Base-by-base conservation (phyloP, 108 stramenopile genomes). In the Cyclotella cryptica region DNA sequence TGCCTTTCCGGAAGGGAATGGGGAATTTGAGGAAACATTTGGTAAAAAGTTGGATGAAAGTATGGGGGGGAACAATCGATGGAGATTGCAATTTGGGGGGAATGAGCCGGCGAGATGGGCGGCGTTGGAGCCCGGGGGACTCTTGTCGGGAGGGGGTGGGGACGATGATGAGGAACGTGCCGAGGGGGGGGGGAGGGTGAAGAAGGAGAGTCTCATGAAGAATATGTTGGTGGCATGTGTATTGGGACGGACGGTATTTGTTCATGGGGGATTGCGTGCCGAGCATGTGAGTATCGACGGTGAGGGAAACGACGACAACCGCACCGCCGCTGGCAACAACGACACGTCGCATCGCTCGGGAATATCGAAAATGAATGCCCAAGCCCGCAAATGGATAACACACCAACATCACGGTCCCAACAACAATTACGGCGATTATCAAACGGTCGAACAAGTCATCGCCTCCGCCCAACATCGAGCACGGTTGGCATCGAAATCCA, bases 61-160 rank as follows among this genome's bases (percentile, higher is more conserved):
- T 55, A 68, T 65, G 49, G 81, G 81, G 12, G 71, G 63, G 52
- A 83, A n/a, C n/a, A n/a, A 83, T 29, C 62, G 73, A 55, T 94
- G 93, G 93, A 76, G 93, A 41, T 61, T 85, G 19, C 88, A 91
- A 51, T 94, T 88, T 71, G 90, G 78, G 9, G 84, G 85, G 17
- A 92, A 94, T 77, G 85, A 92, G 67, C 87, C 93, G 0, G 78
- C 84, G 54, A 69, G 93, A 44, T 92, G 90, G 89, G 87, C 89
- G 26, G 58, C 87, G 1, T 88, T 82, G 44, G 93, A 94, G 63
- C 93, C 93, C 0, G 89, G 89, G 15, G 93, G 93, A 24, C 58
- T 91, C 10, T 58, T 91, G 46, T 74, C 86, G 0, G 42, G 69
- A 21, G 60, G 27, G 7, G 11, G 17, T 7, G n/a, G 35, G 6